Evolutionary conservation across 129 eudicot species (phyloP).

Genomic region (Kitagawia praeruptora): DNA sequence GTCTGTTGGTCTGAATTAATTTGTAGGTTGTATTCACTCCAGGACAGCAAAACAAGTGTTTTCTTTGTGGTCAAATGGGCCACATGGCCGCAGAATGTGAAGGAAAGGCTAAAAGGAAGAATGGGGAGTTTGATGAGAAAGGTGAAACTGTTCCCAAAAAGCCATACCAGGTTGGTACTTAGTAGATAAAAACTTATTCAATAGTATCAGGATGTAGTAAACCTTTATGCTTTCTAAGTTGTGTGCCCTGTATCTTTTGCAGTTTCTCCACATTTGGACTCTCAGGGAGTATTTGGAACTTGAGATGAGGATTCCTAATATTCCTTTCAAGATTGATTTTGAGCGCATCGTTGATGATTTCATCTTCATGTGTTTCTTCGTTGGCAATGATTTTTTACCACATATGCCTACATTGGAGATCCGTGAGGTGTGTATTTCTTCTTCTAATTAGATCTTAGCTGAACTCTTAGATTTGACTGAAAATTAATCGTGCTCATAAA

Average conservation of each 20-base stretch:
- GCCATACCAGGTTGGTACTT: conserved; percentile 77
- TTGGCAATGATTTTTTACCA: conserved; percentile 44
- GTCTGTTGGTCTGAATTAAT: background rate
- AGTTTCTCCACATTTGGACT: conserved; percentile 39
- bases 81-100: conserved; percentile 82
- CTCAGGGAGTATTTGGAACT: conserved; percentile 38
- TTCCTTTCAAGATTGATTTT: conserved; percentile 14
- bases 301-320: conserved; percentile 22
- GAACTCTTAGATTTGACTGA: background rate
- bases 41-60: conserved; percentile 94
- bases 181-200: background rate
- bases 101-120: conserved; percentile 85
- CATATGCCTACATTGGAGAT: conserved; percentile 36
- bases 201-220: background rate
- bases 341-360: conserved; percentile 47
- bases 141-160: conserved; percentile 63
- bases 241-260: background rate
- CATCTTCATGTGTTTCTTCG: conserved; percentile 43
- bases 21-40: conserved; percentile 64
- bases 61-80: conserved; percentile 82
- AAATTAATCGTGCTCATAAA: background rate
- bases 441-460: background rate
- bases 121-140: conserved; percentile 92
- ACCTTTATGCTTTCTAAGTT: background rate
- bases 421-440: conserved; percentile 31